Percentiles rank a stretch among this genome's conserved stretches.
These are phyloP conservation scores for Gnaphalium uliginosum DNA, from an alignment of 129 eudicot species.

Conservation along the genomic window DNA sequence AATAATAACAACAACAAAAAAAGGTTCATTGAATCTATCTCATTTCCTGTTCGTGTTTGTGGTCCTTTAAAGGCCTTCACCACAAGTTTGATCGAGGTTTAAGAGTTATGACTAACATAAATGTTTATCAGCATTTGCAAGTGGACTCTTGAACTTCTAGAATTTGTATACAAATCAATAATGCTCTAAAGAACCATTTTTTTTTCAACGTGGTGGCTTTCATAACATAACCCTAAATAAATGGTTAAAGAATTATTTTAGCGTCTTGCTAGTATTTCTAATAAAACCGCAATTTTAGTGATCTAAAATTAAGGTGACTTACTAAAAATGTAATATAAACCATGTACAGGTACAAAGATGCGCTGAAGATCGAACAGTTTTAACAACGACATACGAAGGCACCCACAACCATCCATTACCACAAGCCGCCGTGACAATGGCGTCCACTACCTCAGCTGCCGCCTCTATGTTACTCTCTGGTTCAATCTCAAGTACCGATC, in stretches of 20 bases:
- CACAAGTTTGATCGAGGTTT: too few relatives aligned
- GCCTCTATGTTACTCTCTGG: constrained; percentile 59
- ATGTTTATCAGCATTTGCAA: background rate
- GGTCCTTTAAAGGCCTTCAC: background rate
- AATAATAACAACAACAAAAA: too few relatives aligned
- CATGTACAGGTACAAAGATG: constrained; percentile 56
- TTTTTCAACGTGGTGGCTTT: background rate
- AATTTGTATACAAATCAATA: background rate
- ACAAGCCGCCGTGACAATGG: constrained; percentile 58
- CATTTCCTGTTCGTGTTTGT: too few relatives aligned
- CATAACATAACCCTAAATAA: background rate
- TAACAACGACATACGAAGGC: constrained; percentile 68
- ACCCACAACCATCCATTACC: constrained; percentile 67
- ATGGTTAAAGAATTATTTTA: background rate
- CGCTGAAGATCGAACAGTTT: constrained; percentile 48
- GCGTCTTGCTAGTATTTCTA: background rate
- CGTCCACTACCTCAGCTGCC: constrained; percentile 65
- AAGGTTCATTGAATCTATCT: too few relatives aligned
- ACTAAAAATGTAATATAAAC: background rate
- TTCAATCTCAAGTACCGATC: constrained; percentile 42
- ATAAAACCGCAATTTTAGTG: background rate
- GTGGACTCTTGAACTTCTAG: background rate
- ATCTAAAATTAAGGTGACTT: background rate
- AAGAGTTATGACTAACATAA: background rate
- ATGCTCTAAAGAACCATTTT: background rate